A percentile compares a stretch with the other conserved stretches of the same genome.
Evolutionary conservation across 257 asterid genomes (phyloP).

Genomic region (Nyctanthes arbortristis): DNA sequence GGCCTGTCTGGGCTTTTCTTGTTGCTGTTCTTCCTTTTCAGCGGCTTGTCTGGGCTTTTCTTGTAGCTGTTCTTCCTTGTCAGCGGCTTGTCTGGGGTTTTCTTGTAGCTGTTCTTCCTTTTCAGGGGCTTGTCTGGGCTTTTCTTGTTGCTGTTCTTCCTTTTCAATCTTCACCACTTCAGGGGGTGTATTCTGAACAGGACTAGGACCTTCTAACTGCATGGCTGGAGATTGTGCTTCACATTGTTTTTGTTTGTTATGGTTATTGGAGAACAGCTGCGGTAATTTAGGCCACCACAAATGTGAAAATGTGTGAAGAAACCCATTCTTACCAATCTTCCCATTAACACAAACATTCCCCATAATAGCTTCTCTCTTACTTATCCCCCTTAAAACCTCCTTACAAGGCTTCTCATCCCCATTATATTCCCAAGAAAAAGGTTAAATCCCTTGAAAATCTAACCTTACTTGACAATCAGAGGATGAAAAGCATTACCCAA

Average conservation of each 20-base stretch:
- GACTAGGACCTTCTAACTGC: constrained; percentile 8
- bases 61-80: too few relatives aligned
- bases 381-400: neutral
- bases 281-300: constrained; percentile 31
- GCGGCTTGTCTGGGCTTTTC: too few relatives aligned
- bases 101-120: too few relatives aligned
- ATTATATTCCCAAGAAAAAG: neutral
- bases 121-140: constrained; percentile 2
- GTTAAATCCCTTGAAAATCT: neutral
- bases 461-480: neutral
- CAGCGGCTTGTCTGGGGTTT: too few relatives aligned
- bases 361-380: constrained; percentile 19
- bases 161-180: constrained; percentile 31
- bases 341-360: constrained; percentile 42
- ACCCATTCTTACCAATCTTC: constrained; percentile 24
- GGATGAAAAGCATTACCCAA: neutral
- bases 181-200: constrained; percentile 33
- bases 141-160: neutral
- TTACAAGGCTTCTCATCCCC: constrained; percentile 8
- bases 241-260: constrained; percentile 1
- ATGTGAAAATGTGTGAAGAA: constrained; percentile 27
- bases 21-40: too few relatives aligned
- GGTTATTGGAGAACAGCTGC: constrained; percentile 4
- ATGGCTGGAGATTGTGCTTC: neutral
- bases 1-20: too few relatives aligned